Base-by-base conservation (phyloP, 2,329 filamentous ascomycete species). In the Penicillium verrucosum region DNA sequence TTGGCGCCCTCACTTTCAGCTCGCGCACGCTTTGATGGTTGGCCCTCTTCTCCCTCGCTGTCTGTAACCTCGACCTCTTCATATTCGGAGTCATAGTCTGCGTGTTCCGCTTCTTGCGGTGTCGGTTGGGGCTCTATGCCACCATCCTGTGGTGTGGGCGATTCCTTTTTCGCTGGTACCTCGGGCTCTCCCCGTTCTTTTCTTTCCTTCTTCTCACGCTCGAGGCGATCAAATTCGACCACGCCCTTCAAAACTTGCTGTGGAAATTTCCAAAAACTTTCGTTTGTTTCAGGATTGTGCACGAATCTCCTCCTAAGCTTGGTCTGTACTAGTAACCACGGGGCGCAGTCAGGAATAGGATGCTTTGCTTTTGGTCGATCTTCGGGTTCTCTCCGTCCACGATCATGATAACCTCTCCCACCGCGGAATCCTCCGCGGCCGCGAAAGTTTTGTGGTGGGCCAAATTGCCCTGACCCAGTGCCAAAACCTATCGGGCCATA, bases 191-290 rank as follows among this genome's bases (percentile, higher is more conserved):
- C 68, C 5, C 67, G 69, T 65, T 76, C 66, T 59, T 76, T 86
- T 84, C 67, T 82, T 75, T 76, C 85, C 78, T 75, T 87, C 57
- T 85, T 83, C 63, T 87, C 85, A 70, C 88, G 85, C 73, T 96
- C 91, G 54, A 90, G 78, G 25, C 77, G 76, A 67, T 88, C 85
- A 52, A 94, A 89, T 14, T 86, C 84, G 4, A 83, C 71, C 1
- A 87, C 83, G 0, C 85, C 91, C 58, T 88, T 86, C 82, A 92
- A 87, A 36, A 99, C 81, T 71, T 94, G 88, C 54, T 90, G 85
- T 0, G 94, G 94, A 66, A 97, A 94, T 68, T 91, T 91, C 94
- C 95, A 99, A 73, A 92, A 92, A 73, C 92, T 97, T 64, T 92
- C 83, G 37, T 93, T 89, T 63, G 93, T 96, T 52, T 83, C 82